Evolutionary conservation across 2,329 filamentous ascomycete species (phyloP).

Genomic region (Metarhizium guizhouense): DNA sequence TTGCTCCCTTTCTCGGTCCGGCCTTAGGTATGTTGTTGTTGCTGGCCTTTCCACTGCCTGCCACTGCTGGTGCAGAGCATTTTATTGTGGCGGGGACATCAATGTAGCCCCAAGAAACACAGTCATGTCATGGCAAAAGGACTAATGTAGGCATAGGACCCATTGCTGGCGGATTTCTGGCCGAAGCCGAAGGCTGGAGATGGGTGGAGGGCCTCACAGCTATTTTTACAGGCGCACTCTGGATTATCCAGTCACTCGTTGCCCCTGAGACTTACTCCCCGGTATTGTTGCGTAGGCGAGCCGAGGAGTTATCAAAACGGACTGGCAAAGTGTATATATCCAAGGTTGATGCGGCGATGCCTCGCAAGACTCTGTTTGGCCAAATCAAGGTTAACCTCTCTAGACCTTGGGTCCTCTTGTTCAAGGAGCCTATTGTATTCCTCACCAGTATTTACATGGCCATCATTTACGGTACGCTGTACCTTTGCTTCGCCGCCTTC

Average conservation of each 20-base stretch:
- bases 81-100: not conserved
- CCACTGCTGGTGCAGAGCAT: not conserved
- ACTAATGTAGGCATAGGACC: constrained; percentile 30
- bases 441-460: constrained; percentile 56
- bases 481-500: constrained; percentile 46
- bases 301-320: constrained; percentile 36
- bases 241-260: constrained; percentile 40
- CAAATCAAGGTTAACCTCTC: constrained; percentile 49
- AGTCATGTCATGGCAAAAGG: not conserved
- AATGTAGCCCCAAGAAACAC: not conserved
- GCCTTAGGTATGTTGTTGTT: constrained; percentile 30
- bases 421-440: constrained; percentile 58
- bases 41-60: not conserved
- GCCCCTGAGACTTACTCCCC: constrained; percentile 55
- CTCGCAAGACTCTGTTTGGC: constrained; percentile 31
- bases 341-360: constrained; percentile 34
- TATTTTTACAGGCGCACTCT: constrained; percentile 51
- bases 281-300: constrained; percentile 44
- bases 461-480: constrained; percentile 46
- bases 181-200: constrained; percentile 50
- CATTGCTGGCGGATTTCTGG: constrained; percentile 54
- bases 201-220: constrained; percentile 56
- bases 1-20: constrained; percentile 56
- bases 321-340: constrained; percentile 49
- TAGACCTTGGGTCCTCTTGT: constrained; percentile 56